A percentile compares a stretch with the other conserved stretches of the same genome.
Conservation (phyloP, 768 basidiomycete species). For the Paxillus involutus region DNA sequence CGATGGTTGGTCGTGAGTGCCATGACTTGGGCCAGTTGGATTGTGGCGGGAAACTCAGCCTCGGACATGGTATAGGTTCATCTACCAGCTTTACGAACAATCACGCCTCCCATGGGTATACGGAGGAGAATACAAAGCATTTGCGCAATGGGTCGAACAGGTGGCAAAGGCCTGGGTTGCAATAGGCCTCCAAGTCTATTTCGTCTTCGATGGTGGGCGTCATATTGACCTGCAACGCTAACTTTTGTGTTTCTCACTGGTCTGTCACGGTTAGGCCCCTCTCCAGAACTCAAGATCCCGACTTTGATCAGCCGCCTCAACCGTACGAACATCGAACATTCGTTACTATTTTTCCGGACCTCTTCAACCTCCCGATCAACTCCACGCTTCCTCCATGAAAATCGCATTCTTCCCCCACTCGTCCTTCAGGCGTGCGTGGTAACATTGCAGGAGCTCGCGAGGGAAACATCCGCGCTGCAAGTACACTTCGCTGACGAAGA, state of each 20-base stretch:
- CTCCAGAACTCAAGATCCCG: slow-evolving; percentile 69
- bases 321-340: slow-evolving; percentile 57
- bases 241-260: slow-evolving; percentile 9
- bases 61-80: slow-evolving; percentile 52
- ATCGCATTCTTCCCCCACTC: slow-evolving; percentile 74
- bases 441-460: slow-evolving; percentile 44
- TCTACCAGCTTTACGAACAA: slow-evolving; percentile 62
- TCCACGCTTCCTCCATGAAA: slow-evolving; percentile 68
- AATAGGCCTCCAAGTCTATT: slow-evolving; percentile 62
- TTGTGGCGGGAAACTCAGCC: slow-evolving; percentile 5
- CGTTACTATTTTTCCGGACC: slow-evolving; percentile 79
- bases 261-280: slow-evolving; percentile 49
- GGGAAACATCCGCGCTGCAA: slow-evolving; percentile 39
- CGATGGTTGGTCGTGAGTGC: slow-evolving; percentile 86
- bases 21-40: slow-evolving; percentile 1
- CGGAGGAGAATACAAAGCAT: slow-evolving; percentile 74
- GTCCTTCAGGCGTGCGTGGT: slow-evolving; percentile 56
- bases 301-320: slow-evolving; percentile 61
- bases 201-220: slow-evolving; percentile 78
- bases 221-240: slow-evolving; percentile 16
- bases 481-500: slow-evolving; percentile 80
- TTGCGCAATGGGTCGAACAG: slow-evolving; percentile 44
- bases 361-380: slow-evolving; percentile 62
- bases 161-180: slow-evolving; percentile 68
- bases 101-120: slow-evolving; percentile 80